Evolutionary conservation across 306 rosid genomes (phyloP), one percentile per base, ranked within the genome.

Genomic region (Malus asiatica): DNA sequence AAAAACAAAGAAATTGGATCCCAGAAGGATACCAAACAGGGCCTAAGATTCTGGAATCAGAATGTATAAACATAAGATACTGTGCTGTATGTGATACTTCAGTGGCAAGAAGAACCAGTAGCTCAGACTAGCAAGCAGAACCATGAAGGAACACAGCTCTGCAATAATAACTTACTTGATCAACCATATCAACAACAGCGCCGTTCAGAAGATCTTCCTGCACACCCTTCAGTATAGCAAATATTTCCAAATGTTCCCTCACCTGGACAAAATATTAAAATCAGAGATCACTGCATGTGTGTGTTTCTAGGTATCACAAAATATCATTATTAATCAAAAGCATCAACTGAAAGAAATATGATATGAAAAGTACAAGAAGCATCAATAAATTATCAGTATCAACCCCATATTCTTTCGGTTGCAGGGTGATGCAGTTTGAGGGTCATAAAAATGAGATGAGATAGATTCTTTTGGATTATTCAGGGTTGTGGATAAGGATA

Each of bases 221-320:
- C 75, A 88, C 98, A 71, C 98, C 98, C 83, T 94, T 94, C 86
- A 94, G 83, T 66, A 74, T 62, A 13, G 96, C 97, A 79, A 92
- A 94, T 70, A 94, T 86, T 88, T 94, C 97, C 76, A 94, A 91
- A 87, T 94, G 97, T 77, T 94, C 98, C 83, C 83, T 87, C 82
- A 94, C 98, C 98, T 94, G 85, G 68, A 78, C 35, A 62, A 79
- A 77, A 46, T 62, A 72, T 23, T 20, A 74, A 22, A 33, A 48
- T 60, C 27, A 80, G 52, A 75, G 2, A 51, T 62, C 7, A 20
- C 71, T 22, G 63, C 11, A 62, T 13, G 14, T 33, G 51, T 44
- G 67, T 40, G 16, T 23, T 16, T 15, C 15, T 3, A 22, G 22
- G 40, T 44, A 57, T 72, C 23, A 40, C 23, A 72, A 22, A 72